These are phyloP conservation scores for Phlyctochytrium bullatum DNA, from an alignment of 192 early-diverging fungal species.

Conservation along the genomic window DNA sequence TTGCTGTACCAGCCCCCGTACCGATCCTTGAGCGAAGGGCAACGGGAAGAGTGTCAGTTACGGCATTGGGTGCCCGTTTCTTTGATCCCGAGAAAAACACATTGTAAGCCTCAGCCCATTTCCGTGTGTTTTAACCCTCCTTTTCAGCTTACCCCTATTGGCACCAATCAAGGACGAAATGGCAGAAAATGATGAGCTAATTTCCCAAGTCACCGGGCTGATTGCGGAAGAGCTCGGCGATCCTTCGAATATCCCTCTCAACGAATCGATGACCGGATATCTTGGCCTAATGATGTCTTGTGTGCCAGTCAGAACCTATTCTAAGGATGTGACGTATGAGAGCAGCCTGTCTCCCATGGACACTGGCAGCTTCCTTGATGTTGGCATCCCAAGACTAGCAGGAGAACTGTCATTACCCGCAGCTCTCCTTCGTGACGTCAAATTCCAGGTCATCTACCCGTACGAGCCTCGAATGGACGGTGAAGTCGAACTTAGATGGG, in stretches of 20 bases:
- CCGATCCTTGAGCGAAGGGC: not conserved
- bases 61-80: not conserved
- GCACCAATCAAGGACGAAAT: not conserved
- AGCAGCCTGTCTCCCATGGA: constrained; percentile 1
- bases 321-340: not conserved
- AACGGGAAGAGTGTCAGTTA: not conserved
- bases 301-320: not conserved
- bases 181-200: not conserved
- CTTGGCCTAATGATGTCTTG: not conserved
- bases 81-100: not conserved
- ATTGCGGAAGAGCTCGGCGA: constrained; percentile 4
- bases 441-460: constrained; percentile 2
- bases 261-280: not conserved
- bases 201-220: not conserved
- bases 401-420: not conserved
- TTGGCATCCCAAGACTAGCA: too few relatives aligned
- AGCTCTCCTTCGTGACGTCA: not conserved
- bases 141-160: not conserved
- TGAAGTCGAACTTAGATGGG: not conserved
- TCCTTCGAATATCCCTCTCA: not conserved
- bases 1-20: too few relatives aligned
- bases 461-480: not conserved
- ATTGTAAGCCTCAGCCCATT: not conserved
- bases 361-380: not conserved
- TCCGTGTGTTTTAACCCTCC: not conserved